Evolutionary conservation across 352 stramenopile species (phyloP).

Genomic region (Nothophytophthora sp.): DNA sequence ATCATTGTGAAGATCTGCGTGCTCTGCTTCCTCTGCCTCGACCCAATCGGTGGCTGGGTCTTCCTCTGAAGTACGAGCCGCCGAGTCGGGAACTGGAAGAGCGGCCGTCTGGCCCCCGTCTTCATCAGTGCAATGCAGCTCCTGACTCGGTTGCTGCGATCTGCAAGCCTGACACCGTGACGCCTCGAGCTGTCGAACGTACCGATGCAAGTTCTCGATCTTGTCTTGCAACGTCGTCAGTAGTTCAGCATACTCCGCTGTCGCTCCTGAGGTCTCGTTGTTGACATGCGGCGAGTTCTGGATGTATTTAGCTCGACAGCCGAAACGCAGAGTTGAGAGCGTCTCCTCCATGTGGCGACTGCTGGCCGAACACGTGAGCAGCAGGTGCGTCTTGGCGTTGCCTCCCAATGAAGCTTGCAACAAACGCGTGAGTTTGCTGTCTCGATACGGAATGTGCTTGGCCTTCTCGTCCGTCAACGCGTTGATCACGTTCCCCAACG

Average conservation of each 20-base stretch:
- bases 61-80: not conserved
- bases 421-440: conserved; percentile 90
- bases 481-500: conserved; percentile 73
- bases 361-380: conserved; percentile 60
- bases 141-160: too few relatives aligned
- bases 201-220: conserved; percentile 58
- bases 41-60: not conserved
- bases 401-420: conserved; percentile 86
- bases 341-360: conserved; percentile 60
- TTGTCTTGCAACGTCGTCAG: conserved; percentile 54
- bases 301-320: conserved; percentile 85
- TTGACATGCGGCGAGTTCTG: conserved; percentile 76
- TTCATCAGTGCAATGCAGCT: too few relatives aligned
- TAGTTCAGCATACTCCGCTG: conserved; percentile 28
- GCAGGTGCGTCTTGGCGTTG: conserved; percentile 88
- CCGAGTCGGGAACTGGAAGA: too few relatives aligned
- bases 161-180: conserved; percentile 16
- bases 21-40: conserved; percentile 1
- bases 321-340: conserved; percentile 90
- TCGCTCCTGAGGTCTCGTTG: conserved; percentile 34
- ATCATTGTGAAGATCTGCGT: not conserved
- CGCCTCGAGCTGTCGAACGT: conserved; percentile 54
- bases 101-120: too few relatives aligned
- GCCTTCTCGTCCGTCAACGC: conserved; percentile 44
- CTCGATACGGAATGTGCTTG: conserved; percentile 75